A percentile compares a stretch with the other conserved stretches of the same genome.
Evolutionary conservation across 2,329 filamentous ascomycete species (phyloP).

Genomic region (Malbranchea zuffiana): DNA sequence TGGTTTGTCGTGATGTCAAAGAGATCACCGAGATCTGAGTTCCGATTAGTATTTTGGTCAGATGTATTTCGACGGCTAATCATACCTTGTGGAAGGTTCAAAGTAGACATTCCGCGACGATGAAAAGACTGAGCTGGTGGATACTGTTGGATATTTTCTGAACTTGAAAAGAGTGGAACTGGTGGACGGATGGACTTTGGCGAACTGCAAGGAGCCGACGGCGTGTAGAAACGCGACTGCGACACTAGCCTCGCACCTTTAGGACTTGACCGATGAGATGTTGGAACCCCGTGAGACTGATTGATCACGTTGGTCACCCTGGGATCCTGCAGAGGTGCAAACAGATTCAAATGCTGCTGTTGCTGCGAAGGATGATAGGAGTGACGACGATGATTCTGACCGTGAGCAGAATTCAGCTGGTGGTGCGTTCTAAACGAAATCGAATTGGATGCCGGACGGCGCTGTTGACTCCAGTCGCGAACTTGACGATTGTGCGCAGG

Average conservation of each 20-base stretch:
- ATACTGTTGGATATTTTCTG: slow-evolving; percentile 19
- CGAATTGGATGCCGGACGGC: background rate
- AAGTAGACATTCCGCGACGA: slow-evolving; percentile 32
- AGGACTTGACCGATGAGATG: slow-evolving; percentile 29
- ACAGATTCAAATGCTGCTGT: slow-evolving; percentile 25
- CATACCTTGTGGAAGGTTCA: slow-evolving; percentile 29
- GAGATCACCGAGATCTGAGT: slow-evolving; percentile 20
- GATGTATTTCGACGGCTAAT: no score
- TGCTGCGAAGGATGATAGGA: slow-evolving; percentile 16
- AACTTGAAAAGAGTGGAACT: slow-evolving; percentile 29
- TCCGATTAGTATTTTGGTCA: slow-evolving; percentile 7
- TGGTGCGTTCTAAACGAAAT: slow-evolving; percentile 2
- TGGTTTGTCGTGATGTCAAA: slow-evolving; percentile 23
- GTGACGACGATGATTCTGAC: slow-evolving; percentile 5
- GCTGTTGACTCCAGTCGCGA: slow-evolving; percentile 1
- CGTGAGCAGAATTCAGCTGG: background rate
- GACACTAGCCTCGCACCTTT: slow-evolving; percentile 22
- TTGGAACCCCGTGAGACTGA: slow-evolving; percentile 30
- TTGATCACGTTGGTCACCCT: slow-evolving; percentile 31
- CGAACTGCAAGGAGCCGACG: slow-evolving; percentile 31
- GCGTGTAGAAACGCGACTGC: slow-evolving; percentile 24
- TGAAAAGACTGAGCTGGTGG: slow-evolving; percentile 24
- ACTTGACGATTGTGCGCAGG: background rate
- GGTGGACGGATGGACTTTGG: slow-evolving; percentile 28
- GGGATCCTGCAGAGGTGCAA: slow-evolving; percentile 29